Conservation (phyloP, 257 asterid species). For the Nicotiana attenuata region DNA sequence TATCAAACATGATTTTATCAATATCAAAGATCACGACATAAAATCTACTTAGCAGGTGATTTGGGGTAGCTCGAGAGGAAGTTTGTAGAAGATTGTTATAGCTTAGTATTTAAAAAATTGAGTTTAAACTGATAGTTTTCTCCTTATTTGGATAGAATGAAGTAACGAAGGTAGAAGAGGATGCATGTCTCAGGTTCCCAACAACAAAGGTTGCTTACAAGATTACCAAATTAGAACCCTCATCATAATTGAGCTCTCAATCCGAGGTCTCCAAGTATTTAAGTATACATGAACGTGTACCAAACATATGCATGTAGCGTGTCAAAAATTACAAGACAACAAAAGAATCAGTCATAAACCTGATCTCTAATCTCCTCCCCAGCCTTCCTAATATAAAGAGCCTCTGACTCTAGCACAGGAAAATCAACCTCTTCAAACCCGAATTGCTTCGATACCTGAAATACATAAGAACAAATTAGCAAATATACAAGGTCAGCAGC, state of each 20-base stretch:
- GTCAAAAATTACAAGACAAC: not conserved
- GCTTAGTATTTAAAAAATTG: not conserved
- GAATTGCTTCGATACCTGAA: conserved; percentile 63
- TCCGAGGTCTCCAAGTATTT: not conserved
- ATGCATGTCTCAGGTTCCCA: not conserved
- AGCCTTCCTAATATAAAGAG: conserved; percentile 85
- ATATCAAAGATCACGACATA: not conserved
- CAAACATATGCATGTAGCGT: not conserved
- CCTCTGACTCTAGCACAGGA: conserved; percentile 94
- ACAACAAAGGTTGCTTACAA: not conserved
- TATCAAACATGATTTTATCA: not conserved
- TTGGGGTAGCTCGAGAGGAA: not conserved
- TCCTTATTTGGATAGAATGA: not conserved
- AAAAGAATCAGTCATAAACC: conserved; percentile 34
- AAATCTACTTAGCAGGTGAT: not conserved
- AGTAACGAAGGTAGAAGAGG: not conserved
- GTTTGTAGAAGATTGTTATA: not conserved
- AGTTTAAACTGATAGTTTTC: not conserved
- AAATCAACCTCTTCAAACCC: conserved; percentile 97
- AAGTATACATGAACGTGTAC: not conserved
- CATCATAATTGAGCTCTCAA: not conserved
- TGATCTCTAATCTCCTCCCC: conserved; percentile 97
- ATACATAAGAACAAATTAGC: conserved; percentile 3
- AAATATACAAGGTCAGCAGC: not conserved
- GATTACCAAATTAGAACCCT: not conserved